Evolutionary conservation across 371 early-diverging fungal species (phyloP), one percentile per base, ranked within the genome.

Genomic region (Capniomyces stellatus): DNA sequence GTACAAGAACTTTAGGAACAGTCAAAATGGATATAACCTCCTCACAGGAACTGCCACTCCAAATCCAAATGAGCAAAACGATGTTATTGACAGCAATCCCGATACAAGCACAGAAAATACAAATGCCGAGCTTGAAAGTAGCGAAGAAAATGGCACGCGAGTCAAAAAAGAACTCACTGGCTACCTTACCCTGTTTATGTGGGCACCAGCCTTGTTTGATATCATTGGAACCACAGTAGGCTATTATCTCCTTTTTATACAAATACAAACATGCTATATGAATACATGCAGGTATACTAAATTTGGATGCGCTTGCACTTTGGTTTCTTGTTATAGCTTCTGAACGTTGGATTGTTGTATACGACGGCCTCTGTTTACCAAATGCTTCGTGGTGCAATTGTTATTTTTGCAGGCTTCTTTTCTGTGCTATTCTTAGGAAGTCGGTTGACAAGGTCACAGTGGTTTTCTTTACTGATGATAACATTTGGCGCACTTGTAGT

Each of bases 331-430:
- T 24, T 4, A 25, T 49, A 49, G 49, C 28, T 49, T n/a, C 91
- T 96, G 92, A 91, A 88, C 63, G 85, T 89, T 10, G 96, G 96
- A 4, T 70, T 96, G 54, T 74, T 96, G 54, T 83, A 83, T 60
- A 87, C 88, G 23, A 75, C 89, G 8, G 93, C 94, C 1, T 87
- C 88, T 8, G 80, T 93, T 2, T 96, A 96, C 71, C 93, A 92
- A 71, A 96, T 96, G 96, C 74, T 95, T 29, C 80, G 96, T 25
- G 96, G 96, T 13, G 82, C 87, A 1, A 85, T 93, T 41, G 94
- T 96, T 21, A 78, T 96, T 42, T 92, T 93, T 57, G 88, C 92
- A 12, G 94, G 90, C 18, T 47, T 82, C 18, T 77, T 92, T 51
- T 88, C 89, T 2, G 78, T 83, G 43, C 51, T 89, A 29, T 92